phyloP scores from a whole-genome alignment of 371 early-diverging fungal species.

The Mortierella sp. region DNA sequence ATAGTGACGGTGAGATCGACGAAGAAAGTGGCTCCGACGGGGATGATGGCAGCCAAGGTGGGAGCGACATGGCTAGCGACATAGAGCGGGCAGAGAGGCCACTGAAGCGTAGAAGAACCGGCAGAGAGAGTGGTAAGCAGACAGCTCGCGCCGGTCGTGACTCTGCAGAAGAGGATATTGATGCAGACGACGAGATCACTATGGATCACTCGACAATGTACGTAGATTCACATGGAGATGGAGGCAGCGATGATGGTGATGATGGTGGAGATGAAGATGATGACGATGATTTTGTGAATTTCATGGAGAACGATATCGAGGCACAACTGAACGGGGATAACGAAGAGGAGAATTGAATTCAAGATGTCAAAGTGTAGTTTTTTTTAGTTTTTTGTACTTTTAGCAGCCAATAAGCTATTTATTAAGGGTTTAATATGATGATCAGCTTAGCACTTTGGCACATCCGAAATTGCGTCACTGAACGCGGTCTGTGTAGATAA shows the following conservation, averaged over 20 bases:
- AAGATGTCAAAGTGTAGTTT: background rate
- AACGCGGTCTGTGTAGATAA: background rate
- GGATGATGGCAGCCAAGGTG: constrained; percentile 21
- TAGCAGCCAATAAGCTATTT: background rate
- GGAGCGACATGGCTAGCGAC: constrained; percentile 27
- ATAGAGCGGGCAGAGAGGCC: constrained; percentile 5
- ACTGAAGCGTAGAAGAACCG: constrained; percentile 21
- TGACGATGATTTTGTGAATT: constrained; percentile 50
- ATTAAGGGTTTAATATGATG: background rate
- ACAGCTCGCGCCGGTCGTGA: background rate
- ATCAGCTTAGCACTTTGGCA: too few species aligned
- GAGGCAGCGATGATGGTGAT: background rate
- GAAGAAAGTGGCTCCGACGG: constrained; percentile 52
- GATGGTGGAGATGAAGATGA: constrained; percentile 42
- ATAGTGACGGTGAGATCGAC: constrained; percentile 49
- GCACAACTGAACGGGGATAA: constrained; percentile 50
- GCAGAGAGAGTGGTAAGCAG: background rate
- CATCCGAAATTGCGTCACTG: too few species aligned
- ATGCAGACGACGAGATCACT: constrained; percentile 40
- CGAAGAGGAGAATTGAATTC: constrained; percentile 4
- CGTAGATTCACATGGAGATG: constrained; percentile 4
- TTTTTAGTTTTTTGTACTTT: background rate
- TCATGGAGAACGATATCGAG: constrained; percentile 52
- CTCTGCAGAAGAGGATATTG: constrained; percentile 15
- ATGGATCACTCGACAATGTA: constrained; percentile 26